Conservation (phyloP, 2,329 filamentous ascomycete species). For the Blumeria graminis region DNA sequence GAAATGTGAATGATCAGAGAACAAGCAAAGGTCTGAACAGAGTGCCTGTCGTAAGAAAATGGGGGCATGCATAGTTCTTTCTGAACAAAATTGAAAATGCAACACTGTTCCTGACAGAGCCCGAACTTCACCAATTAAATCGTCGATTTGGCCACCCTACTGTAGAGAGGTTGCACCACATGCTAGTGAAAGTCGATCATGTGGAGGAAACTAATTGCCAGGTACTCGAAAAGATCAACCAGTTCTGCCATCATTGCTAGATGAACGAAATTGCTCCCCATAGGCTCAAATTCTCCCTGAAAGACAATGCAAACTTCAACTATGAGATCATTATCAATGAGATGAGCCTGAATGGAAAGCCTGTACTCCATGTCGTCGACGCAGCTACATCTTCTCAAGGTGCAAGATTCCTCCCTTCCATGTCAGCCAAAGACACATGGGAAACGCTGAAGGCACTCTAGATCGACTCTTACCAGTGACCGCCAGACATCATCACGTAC, state of each 20-base stretch:
- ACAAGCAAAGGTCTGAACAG: not conserved
- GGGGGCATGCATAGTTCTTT: not conserved
- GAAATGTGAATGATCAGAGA: not conserved
- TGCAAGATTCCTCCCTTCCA: slow-evolving; percentile 1
- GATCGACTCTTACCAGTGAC: slow-evolving; percentile 3
- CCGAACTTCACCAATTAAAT: not conserved
- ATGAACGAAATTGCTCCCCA: not conserved
- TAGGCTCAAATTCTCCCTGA: not conserved
- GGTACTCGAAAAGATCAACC: not conserved
- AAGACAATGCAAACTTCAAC: not conserved
- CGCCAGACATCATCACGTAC: not conserved
- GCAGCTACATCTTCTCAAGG: not conserved
- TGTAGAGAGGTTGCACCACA: not conserved
- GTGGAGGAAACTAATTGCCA: not conserved
- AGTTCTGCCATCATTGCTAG: not conserved
- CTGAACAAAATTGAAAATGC: not conserved
- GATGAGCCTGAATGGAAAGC: not conserved
- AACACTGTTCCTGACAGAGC: not conserved
- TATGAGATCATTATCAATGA: not conserved
- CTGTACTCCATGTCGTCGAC: not conserved
- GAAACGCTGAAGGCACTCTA: slow-evolving; percentile 1
- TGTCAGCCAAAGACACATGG: not conserved
- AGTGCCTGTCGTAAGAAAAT: not conserved
- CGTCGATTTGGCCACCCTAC: not conserved
- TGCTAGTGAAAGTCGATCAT: not conserved